Base-by-base conservation (phyloP, 2,329 filamentous ascomycete genomes). In the Alternaria rosae region DNA sequence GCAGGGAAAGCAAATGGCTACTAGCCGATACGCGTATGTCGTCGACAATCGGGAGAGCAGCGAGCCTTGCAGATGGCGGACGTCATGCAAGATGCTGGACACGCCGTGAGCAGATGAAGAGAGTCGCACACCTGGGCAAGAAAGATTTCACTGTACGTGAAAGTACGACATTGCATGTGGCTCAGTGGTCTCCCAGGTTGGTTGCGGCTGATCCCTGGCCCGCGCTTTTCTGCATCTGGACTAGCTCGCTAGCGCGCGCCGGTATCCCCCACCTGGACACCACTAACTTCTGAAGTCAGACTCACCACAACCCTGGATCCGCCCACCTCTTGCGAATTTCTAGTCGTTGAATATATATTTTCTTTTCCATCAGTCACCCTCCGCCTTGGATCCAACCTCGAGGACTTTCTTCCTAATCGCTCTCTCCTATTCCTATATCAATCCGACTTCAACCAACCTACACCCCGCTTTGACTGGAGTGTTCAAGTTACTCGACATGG, bases 401-500 rank as follows among this genome's bases (percentile, higher is more conserved):
- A 17, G 35, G 35, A 10, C 15, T 38, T 38, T 5, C 35, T 38
- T 38, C 17, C 35, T 38, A n/a, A 8, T 38, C 15, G 15, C 15
- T n/a, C 10, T 38, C 32, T 38, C 5, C 32, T 38, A 15, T 17
- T 15, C 17, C 35, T 38, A 8, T 9, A 38, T 17, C 35, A 38
- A 38, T 2, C 17, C n/a, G 35, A 38, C 35, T 38, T 38, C 35
- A 38, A 38, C 35, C 35, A 38, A 38, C 45, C n/a, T 30, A 48
- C 35, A 21, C 44, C 25, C n/a, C 26, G 17, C 44, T 15, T 17
- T 23, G 28, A 26, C 42, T 6, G 20, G 21, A 44, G 6, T n/a
- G n/a, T 38, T 38, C 35, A 38, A 38, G 35, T 38, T 38, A 21
- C 42, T 44, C 50, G 57, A 32, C 41, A 62, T 63, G 69, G 63